Percentiles rank a stretch among this genome's conserved stretches.
Conservation (phyloP, 1,284 basidiomycete genomes). For the Takashimella koratensis region DNA sequence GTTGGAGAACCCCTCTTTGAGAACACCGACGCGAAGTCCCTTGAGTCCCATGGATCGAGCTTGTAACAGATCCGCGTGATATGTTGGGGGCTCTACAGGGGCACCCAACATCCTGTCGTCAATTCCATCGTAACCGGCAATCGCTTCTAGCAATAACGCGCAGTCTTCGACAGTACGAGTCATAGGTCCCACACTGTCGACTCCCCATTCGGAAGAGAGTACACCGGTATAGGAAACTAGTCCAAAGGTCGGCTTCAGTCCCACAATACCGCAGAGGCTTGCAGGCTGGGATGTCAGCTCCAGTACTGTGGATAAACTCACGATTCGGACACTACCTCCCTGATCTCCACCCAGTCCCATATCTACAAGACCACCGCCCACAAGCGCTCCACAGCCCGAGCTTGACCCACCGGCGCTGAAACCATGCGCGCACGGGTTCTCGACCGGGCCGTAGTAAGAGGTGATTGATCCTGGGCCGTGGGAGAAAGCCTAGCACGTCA, state of each 20-base stretch:
- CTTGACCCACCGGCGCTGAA: slow-evolving; percentile 53
- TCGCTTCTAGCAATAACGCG: slow-evolving; percentile 52
- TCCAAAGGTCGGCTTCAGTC: slow-evolving; percentile 55
- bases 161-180: slow-evolving; percentile 50
- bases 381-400: slow-evolving; percentile 53
- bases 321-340: slow-evolving; percentile 52
- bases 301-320: background rate
- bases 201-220: slow-evolving; percentile 49
- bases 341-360: slow-evolving; percentile 56
- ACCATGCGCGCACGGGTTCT: slow-evolving; percentile 52
- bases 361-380: slow-evolving; percentile 51
- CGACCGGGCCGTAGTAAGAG: slow-evolving; percentile 43
- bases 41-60: slow-evolving; percentile 32
- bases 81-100: slow-evolving; percentile 52
- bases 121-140: slow-evolving; percentile 54
- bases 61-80: too few species aligned
- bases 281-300: slow-evolving; percentile 44
- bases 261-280: slow-evolving; percentile 53
- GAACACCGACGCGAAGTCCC: slow-evolving; percentile 50
- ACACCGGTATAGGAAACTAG: slow-evolving; percentile 56
- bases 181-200: slow-evolving; percentile 49
- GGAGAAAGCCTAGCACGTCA: too few species aligned
- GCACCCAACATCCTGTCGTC: slow-evolving; percentile 53
- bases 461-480: slow-evolving; percentile 29
- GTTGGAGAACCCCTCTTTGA: slow-evolving; percentile 51